A percentile compares a stretch with the other conserved stretches of the same genome.
phyloP scores from a whole-genome alignment of 495 filamentous ascomycete species.

The Cladorrhinum samala region DNA sequence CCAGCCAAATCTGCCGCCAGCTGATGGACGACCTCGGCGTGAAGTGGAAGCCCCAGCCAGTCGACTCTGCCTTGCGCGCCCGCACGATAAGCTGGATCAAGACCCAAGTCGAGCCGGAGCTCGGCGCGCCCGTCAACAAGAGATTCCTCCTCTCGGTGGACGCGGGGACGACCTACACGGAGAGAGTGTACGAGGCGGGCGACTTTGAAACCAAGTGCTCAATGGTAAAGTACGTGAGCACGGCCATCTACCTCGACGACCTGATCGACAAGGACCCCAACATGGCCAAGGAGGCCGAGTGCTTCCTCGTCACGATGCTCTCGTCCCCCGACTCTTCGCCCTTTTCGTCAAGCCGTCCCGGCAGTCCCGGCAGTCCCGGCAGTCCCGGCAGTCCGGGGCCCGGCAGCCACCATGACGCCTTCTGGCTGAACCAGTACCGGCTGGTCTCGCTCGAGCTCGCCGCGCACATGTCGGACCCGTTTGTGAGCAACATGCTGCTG shows the following conservation, averaged over 20 bases:
- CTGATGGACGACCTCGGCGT: conserved; percentile 11
- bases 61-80: conserved; percentile 4
- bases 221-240: conserved; percentile 7
- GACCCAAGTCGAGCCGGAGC: conserved; percentile 1
- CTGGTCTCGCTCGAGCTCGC: conserved; percentile 4
- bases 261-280: not conserved
- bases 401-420: not conserved
- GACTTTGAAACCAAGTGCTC: conserved; percentile 8
- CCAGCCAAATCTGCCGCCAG: conserved; percentile 10
- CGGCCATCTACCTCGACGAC: conserved; percentile 4
- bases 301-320: conserved; percentile 4
- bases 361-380: no score
- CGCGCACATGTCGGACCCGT: conserved; percentile 7
- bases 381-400: no score
- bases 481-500: conserved; percentile 10
- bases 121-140: not conserved
- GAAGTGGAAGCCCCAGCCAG: conserved; percentile 11
- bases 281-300: conserved; percentile 5
- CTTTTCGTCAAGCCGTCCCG: not conserved
- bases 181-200: conserved; percentile 6
- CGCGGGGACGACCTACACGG: conserved; percentile 2
- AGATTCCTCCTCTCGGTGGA: conserved; percentile 9
- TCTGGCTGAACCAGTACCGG: conserved; percentile 7
- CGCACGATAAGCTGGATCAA: conserved; percentile 10
- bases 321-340: not conserved